phyloP scores from a whole-genome alignment of 768 basidiomycete species.

The Suillus variegatus region DNA sequence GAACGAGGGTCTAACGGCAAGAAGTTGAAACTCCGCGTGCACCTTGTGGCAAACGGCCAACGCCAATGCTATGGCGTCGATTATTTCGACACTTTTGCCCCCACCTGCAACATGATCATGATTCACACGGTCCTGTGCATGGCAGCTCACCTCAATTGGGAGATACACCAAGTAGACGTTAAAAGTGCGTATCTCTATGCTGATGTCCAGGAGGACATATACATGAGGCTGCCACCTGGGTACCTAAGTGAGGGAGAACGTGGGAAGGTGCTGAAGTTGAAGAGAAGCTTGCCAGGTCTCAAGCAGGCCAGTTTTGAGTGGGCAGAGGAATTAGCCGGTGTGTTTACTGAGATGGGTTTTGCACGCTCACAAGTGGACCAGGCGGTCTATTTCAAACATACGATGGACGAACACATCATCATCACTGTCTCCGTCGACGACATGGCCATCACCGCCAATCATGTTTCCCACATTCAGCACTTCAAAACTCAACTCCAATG shows the following conservation, averaged over 20 bases:
- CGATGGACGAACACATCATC: background rate
- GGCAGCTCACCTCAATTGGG: too few relatives aligned
- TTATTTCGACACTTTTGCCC: too few relatives aligned
- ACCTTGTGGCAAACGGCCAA: too few relatives aligned
- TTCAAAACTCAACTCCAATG: slow-evolving; percentile 20
- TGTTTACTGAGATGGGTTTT: background rate
- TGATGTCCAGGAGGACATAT: background rate
- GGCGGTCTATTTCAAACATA: background rate
- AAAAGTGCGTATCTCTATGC: background rate
- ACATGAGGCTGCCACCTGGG: background rate
- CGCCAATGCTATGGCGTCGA: too few relatives aligned
- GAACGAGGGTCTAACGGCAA: too few relatives aligned
- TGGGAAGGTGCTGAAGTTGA: background rate
- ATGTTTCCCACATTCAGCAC: background rate
- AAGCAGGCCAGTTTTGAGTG: background rate
- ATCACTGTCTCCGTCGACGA: slow-evolving; percentile 7
- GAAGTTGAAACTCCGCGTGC: too few relatives aligned
- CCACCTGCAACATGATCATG: too few relatives aligned
- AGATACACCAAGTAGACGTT: too few relatives aligned
- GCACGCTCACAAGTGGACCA: background rate
- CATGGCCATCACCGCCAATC: slow-evolving; percentile 4
- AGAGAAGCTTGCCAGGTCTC: background rate
- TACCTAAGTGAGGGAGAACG: background rate
- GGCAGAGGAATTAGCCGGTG: background rate
- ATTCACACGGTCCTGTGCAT: too few relatives aligned